These are phyloP conservation scores for Wickerhamiella australiensis DNA, from an alignment of 805 yeast genomes.

Conservation along the genomic window DNA sequence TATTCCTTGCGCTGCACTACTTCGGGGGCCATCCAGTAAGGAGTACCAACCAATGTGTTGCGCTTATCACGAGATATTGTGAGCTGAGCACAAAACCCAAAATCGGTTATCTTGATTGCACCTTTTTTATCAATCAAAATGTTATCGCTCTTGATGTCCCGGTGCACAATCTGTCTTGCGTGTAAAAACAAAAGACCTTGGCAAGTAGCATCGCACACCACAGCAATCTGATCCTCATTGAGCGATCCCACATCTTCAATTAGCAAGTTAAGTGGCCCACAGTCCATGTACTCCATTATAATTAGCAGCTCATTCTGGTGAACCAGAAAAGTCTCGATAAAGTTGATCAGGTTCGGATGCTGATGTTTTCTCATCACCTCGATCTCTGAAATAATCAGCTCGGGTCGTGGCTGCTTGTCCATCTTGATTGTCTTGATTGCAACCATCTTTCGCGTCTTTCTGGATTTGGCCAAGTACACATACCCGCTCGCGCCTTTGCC, in stretches of 20 bases:
- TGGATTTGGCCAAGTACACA: constrained; percentile 4
- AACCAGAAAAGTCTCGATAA: constrained; percentile 90
- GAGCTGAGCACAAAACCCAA: constrained; percentile 94
- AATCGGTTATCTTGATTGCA: constrained; percentile 82
- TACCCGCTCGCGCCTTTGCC: constrained; percentile 8
- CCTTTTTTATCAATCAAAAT: constrained; percentile 83
- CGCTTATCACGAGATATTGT: constrained; percentile 64
- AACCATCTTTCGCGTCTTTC: constrained; percentile 53
- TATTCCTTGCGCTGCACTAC: constrained; percentile 36
- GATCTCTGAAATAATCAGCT: constrained; percentile 85
- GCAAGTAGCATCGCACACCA: constrained; percentile 69
- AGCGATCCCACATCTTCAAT: constrained; percentile 64
- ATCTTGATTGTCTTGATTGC: constrained; percentile 88
- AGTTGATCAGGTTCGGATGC: constrained; percentile 62
- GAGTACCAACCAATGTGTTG: constrained; percentile 74
- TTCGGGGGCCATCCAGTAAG: constrained; percentile 48
- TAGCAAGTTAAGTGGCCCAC: constrained; percentile 84
- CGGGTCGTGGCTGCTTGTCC: constrained; percentile 85
- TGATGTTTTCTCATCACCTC: constrained; percentile 72
- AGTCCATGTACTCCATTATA: constrained; percentile 93
- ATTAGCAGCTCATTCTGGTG: constrained; percentile 94
- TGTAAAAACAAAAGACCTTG: constrained; percentile 73
- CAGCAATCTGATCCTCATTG: constrained; percentile 71
- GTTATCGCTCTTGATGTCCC: constrained; percentile 95
- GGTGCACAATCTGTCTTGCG: constrained; percentile 78